Percentiles rank a stretch among this genome's conserved stretches.
Conservation (phyloP, 2,329 filamentous ascomycete species). For the Fusarium bulbicola region DNA sequence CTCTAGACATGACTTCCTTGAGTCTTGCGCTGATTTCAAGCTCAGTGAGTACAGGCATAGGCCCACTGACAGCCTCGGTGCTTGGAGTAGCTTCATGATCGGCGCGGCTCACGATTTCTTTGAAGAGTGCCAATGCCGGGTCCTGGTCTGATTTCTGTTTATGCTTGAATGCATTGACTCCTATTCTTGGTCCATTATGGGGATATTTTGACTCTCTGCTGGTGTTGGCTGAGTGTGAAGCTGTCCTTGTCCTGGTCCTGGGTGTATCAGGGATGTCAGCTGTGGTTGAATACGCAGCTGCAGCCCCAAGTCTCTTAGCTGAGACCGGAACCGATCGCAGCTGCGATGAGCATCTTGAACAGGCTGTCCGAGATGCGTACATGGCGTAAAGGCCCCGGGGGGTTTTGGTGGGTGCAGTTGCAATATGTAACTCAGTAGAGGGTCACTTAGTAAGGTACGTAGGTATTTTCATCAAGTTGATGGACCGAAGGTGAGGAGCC, state of each 20-base stretch:
- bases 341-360: conserved; percentile 48
- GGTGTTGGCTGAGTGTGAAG: conserved; percentile 1
- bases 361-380: conserved; percentile 48
- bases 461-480: conserved; percentile 32
- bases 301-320: conserved; percentile 28
- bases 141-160: conserved; percentile 23
- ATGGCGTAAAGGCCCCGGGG: conserved; percentile 37
- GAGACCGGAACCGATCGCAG: conserved; percentile 34
- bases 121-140: conserved; percentile 47
- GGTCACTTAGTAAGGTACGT: conserved; percentile 1
- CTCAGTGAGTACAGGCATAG: conserved; percentile 33
- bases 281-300: conserved; percentile 40
- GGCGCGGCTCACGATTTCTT: conserved; percentile 46
- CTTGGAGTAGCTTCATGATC: not conserved
- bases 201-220: conserved; percentile 1
- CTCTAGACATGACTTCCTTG: conserved; percentile 37
- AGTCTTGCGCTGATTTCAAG: conserved; percentile 46
- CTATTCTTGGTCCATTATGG: not conserved
- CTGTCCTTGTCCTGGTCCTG: conserved; percentile 5
- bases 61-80: not conserved
- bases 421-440: conserved; percentile 18
- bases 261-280: conserved; percentile 18
- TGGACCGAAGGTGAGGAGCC: conserved; percentile 22
- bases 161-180: conserved; percentile 2
- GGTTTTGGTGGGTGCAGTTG: conserved; percentile 1